These are phyloP conservation scores for Fusarium longipes DNA, from an alignment of 2,329 filamentous ascomycete species.

Conservation along the genomic window DNA sequence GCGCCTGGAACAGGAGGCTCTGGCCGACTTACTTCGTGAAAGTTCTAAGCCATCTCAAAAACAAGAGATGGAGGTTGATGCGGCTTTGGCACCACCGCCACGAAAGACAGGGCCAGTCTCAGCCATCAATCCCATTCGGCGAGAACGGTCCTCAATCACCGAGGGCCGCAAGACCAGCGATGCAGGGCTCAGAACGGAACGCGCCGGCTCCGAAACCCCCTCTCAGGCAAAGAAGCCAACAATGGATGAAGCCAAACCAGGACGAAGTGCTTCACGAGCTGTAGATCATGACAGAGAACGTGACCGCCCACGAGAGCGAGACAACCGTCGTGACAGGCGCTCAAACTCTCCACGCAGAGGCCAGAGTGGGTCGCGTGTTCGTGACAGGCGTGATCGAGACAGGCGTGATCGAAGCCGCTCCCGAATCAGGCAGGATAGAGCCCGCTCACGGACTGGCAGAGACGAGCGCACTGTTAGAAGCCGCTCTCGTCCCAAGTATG, in stretches of 20 bases:
- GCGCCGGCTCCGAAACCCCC: slow-evolving; percentile 51
- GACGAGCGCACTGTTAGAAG: slow-evolving; percentile 50
- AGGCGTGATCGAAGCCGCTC: slow-evolving; percentile 54
- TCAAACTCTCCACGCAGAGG: slow-evolving; percentile 55
- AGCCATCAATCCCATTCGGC: slow-evolving; percentile 67
- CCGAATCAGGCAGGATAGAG: slow-evolving; percentile 53
- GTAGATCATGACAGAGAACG: slow-evolving; percentile 45
- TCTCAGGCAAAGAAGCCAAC: slow-evolving; percentile 44
- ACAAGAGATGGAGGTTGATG: slow-evolving; percentile 67
- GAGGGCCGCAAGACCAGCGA: slow-evolving; percentile 56
- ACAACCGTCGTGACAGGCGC: slow-evolving; percentile 51
- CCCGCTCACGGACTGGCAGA: slow-evolving; percentile 53
- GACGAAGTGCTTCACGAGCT: slow-evolving; percentile 50
- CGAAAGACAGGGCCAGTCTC: slow-evolving; percentile 64
- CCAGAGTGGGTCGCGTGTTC: slow-evolving; percentile 49
- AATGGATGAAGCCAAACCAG: slow-evolving; percentile 48
- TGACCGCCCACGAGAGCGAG: slow-evolving; percentile 47
- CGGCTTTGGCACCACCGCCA: slow-evolving; percentile 66
- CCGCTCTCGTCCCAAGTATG: slow-evolving; percentile 50
- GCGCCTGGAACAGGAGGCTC: slow-evolving; percentile 66
- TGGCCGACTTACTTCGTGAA: slow-evolving; percentile 69
- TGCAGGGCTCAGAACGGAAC: slow-evolving; percentile 48
- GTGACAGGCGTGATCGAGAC: slow-evolving; percentile 51
- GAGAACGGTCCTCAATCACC: slow-evolving; percentile 57
- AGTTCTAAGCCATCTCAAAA: slow-evolving; percentile 63